Evolutionary conservation across 2,329 filamentous ascomycete genomes (phyloP).

Genomic region (Zymoseptoria brevis): DNA sequence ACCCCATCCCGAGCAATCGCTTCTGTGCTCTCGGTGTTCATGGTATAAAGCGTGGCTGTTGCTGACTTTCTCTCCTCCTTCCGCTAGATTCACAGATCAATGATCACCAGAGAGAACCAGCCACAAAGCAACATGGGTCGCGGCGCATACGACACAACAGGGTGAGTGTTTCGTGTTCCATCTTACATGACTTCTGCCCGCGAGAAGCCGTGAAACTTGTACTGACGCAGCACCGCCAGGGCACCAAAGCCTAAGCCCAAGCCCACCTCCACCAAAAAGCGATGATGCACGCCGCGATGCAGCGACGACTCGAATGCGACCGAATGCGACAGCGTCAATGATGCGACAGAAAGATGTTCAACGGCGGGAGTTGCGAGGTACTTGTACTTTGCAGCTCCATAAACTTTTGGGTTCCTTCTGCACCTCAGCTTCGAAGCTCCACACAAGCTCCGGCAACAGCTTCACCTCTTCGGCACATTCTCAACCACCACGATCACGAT

Average conservation of each 20-base stretch:
- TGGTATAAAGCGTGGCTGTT: slow-evolving; percentile 10
- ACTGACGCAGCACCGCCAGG: slow-evolving; percentile 11
- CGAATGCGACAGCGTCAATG: background rate
- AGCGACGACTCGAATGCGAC: background rate
- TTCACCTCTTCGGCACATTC: background rate
- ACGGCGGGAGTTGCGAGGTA: background rate
- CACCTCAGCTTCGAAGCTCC: background rate
- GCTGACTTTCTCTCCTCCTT: slow-evolving; percentile 9
- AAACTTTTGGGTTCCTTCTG: background rate
- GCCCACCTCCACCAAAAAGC: slow-evolving; percentile 26
- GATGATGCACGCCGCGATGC: slow-evolving; percentile 5
- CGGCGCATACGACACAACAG: slow-evolving; percentile 44
- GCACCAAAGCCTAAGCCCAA: slow-evolving; percentile 39
- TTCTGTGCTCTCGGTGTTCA: background rate
- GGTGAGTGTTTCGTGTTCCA: slow-evolving; percentile 17
- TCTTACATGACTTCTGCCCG: background rate
- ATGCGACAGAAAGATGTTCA: background rate
- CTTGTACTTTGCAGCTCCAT: background rate
- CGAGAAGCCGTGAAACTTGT: background rate
- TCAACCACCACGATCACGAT: background rate
- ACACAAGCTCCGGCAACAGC: slow-evolving; percentile 1
- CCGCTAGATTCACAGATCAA: slow-evolving; percentile 18
- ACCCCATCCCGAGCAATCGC: slow-evolving; percentile 3
- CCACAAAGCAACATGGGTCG: slow-evolving; percentile 40
- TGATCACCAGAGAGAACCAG: slow-evolving; percentile 36